Evolutionary conservation across 208 protist genomes (phyloP).

Genomic region (Wallacemonas rigidus): DNA sequence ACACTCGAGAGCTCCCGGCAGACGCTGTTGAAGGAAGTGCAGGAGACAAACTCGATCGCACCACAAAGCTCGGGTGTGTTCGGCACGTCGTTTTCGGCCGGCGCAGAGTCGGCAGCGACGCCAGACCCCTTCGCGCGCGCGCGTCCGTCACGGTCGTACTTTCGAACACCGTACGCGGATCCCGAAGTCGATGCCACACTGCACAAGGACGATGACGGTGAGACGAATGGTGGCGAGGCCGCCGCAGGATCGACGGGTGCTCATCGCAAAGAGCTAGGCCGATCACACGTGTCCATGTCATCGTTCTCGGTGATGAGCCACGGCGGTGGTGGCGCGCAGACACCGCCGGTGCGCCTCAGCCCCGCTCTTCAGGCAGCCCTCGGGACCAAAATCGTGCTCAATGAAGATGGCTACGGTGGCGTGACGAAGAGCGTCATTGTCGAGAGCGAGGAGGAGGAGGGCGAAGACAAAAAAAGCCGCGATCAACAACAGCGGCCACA

Average conservation of each 20-base stretch:
- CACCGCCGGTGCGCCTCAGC: not conserved
- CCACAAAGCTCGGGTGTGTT: not conserved
- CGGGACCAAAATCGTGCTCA: constrained; percentile 41
- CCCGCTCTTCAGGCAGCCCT: constrained; percentile 12
- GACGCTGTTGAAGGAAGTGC: constrained; percentile 22
- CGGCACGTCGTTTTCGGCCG: not conserved
- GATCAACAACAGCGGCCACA: too few relatives aligned
- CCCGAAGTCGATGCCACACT: constrained; percentile 51
- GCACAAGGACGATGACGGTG: constrained; percentile 33
- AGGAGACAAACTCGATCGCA: not conserved
- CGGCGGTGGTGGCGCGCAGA: not conserved
- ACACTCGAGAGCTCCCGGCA: constrained; percentile 35
- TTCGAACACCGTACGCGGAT: constrained; percentile 32
- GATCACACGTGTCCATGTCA: not conserved
- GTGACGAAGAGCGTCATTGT: constrained; percentile 40
- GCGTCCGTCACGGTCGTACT: constrained; percentile 14
- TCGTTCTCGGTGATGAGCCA: constrained; percentile 4
- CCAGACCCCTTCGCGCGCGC: not conserved
- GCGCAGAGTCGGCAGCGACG: not conserved
- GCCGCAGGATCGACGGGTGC: not conserved
- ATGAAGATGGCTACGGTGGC: constrained; percentile 36
- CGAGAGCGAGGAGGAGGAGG: not conserved
- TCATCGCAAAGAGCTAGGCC: not conserved
- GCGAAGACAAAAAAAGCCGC: not conserved
- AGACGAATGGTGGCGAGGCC: not conserved